Conservation (phyloP, 345 rosid species). For the Microthlaspi erraticum region DNA sequence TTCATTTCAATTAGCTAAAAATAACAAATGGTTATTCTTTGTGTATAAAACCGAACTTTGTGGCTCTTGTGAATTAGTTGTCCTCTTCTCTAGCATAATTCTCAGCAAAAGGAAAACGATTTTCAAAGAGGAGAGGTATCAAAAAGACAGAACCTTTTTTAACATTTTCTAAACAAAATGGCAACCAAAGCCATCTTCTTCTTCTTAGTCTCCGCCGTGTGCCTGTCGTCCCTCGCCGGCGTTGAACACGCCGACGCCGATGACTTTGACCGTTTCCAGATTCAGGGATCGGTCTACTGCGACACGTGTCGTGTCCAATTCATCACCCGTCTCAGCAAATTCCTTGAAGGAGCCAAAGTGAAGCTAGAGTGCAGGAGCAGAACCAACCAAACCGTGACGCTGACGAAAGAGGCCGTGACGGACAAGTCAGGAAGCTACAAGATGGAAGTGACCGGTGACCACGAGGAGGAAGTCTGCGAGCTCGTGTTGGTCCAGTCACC, state of each 20-base stretch:
- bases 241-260: constrained; percentile 39
- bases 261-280: constrained; percentile 43
- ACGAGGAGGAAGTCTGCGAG: constrained; percentile 69
- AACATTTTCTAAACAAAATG: constrained; percentile 33
- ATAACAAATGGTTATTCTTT: constrained; percentile 7
- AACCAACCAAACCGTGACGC: constrained; percentile 43
- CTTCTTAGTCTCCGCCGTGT: constrained; percentile 53
- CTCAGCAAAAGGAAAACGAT: not conserved
- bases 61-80: constrained; percentile 35
- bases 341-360: constrained; percentile 60
- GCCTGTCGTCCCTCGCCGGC: constrained; percentile 49
- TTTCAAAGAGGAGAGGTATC: constrained; percentile 31
- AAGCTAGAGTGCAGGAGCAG: constrained; percentile 61
- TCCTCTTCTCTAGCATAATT: constrained; percentile 37
- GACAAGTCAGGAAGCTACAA: constrained; percentile 51
- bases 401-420: constrained; percentile 48
- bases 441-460: constrained; percentile 59
- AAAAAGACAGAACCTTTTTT: constrained; percentile 21
- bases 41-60: constrained; percentile 37
- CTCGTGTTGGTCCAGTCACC: constrained; percentile 48
- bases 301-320: constrained; percentile 72
- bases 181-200: constrained; percentile 43
- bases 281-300: constrained; percentile 63
- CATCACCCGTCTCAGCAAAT: constrained; percentile 53
- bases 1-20: constrained; percentile 9